Evolutionary conservation across 495 filamentous ascomycete species (phyloP).

Genomic region (Polyplosphaeria fusca): DNA sequence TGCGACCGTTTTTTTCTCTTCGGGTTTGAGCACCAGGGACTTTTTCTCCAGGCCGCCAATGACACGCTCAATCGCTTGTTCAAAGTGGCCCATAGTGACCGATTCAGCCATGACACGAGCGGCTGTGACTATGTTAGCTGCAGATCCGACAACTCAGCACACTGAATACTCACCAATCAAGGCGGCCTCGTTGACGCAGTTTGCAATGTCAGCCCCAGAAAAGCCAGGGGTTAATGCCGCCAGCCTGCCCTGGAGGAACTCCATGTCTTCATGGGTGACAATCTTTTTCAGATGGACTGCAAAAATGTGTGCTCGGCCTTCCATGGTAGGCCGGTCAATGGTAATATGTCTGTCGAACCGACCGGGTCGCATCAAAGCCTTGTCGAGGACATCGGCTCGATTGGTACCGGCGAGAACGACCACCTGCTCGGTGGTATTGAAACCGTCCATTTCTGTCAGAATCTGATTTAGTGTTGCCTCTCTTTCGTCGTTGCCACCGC

Average conservation of each 20-base stretch:
- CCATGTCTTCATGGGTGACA: constrained; percentile 81
- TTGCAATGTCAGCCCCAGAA: constrained; percentile 95
- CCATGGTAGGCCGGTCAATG: constrained; percentile 94
- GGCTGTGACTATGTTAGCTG: constrained; percentile 57
- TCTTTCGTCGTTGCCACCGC: constrained; percentile 93
- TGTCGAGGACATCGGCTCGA: constrained; percentile 87
- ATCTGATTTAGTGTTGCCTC: constrained; percentile 98
- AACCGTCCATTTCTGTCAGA: constrained; percentile 98
- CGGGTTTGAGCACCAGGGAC: constrained; percentile 83
- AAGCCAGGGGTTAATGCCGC: constrained; percentile 93
- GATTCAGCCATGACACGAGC: constrained; percentile 72
- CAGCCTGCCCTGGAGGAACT: constrained; percentile 79
- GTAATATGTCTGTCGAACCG: constrained; percentile 94
- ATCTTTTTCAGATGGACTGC: constrained; percentile 89
- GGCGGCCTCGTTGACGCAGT: constrained; percentile 96
- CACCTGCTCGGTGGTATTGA: constrained; percentile 95
- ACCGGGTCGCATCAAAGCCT: constrained; percentile 92
- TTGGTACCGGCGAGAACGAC: constrained; percentile 98
- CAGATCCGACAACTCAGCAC: not conserved
- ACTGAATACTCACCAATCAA: constrained; percentile 71
- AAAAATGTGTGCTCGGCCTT: constrained; percentile 94
- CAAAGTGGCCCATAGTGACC: constrained; percentile 86
- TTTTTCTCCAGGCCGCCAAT: constrained; percentile 96
- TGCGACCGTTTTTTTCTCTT: constrained; percentile 91
- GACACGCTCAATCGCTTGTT: constrained; percentile 95